phyloP scores from a whole-genome alignment of 257 asterid species.

The Echites panduratus region DNA sequence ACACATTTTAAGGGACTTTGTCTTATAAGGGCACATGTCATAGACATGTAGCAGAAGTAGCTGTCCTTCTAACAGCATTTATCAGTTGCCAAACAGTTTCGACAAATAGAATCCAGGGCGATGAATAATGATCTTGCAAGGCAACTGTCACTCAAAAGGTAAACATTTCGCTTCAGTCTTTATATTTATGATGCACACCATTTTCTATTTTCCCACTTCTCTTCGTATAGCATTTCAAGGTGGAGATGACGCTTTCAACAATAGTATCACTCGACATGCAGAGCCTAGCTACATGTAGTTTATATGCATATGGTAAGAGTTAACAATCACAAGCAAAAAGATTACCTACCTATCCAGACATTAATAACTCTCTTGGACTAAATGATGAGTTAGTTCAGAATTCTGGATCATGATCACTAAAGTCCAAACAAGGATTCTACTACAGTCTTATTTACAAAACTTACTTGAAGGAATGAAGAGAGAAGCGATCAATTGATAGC shows the following conservation, averaged over 20 bases:
- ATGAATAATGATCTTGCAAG: not conserved
- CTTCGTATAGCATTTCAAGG: not conserved
- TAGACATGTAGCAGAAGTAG: not conserved
- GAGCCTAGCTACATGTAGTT: not conserved
- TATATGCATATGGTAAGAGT: not conserved
- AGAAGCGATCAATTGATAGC: slow-evolving; percentile 21
- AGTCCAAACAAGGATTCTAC: not conserved
- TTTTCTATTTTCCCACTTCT: not conserved
- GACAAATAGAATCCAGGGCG: not conserved
- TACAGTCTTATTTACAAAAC: not conserved
- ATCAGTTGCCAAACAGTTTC: not conserved
- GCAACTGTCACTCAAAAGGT: not conserved
- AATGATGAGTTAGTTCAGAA: not conserved
- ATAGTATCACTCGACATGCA: not conserved
- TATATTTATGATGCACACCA: not conserved
- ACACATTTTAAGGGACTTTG: not conserved
- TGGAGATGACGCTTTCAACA: not conserved
- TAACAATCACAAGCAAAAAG: not conserved
- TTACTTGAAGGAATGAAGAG: slow-evolving; percentile 20
- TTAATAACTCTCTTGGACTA: not conserved
- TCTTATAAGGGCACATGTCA: not conserved
- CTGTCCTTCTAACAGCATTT: not conserved
- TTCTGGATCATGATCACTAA: not conserved
- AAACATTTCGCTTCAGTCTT: not conserved
- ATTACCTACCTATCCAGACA: not conserved